Base-by-base conservation (phyloP, 2,329 filamentous ascomycete genomes). In the Epichloe amarillans region DNA sequence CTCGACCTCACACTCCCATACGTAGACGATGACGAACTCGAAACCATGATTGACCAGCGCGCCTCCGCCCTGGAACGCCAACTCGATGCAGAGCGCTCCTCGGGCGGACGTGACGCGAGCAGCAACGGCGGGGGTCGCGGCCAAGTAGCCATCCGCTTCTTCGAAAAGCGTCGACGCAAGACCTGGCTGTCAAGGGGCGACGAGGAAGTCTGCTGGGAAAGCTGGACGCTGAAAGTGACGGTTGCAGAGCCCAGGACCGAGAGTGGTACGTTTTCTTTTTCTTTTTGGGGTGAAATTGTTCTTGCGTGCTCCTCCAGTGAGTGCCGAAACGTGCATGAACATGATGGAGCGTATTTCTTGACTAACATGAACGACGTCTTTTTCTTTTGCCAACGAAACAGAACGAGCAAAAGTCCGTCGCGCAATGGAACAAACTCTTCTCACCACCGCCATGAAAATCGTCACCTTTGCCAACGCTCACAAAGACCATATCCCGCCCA, bases 161-260 rank as follows among this genome's bases (percentile, higher is more conserved):
- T 94, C 59, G 91, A 98, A 71, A 93, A 91, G 75, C 86, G 84
- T 64, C 78, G 90, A 53, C 80, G 85, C 59, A 93, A 90, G 73
- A 77, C 80, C 2, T 90, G 86, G 65, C 83, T 87, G 67, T 84
- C 89, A 71, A 78, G 68, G 60, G 84, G 81, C 23, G 91, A 96
- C 57, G 90, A 97, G 65, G 90, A 96, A 66, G 82, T 96, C 17
- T 95, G 89, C 66, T 98, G 93, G 93, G 93, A 97, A 74, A 83
- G 82, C 62, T 98, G 93, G 93, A 88, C 86, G 43, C 71, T 98
- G 57, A 88, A 94, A 67, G 86, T 97, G 47, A 94, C 89, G n/a
- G 82, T 96, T 50, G 88, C 89, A 10, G 89, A 88, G 59, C 90
- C 91, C 33, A 75, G 85, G 62, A 95, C 88, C 11, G 91, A 97